Percentiles rank a stretch among this genome's conserved stretches.
Evolutionary conservation across 2,329 filamentous ascomycete genomes (phyloP).

Genomic region (Lasiodiplodia citricola): DNA sequence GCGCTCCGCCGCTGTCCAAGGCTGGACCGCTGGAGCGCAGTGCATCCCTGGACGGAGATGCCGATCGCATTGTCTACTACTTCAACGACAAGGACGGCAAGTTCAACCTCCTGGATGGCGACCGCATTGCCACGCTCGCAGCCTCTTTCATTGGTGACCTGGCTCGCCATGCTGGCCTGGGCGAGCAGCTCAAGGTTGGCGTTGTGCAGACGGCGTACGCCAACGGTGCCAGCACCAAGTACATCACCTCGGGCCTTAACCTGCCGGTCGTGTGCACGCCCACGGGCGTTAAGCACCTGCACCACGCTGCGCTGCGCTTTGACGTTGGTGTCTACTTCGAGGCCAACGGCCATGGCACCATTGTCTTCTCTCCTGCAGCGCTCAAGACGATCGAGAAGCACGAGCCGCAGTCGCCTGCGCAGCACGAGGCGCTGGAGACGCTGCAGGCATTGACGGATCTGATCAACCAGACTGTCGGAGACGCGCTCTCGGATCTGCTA

Average conservation of each 20-base stretch:
- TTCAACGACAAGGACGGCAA: slow-evolving; percentile 80
- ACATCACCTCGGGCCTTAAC: slow-evolving; percentile 84
- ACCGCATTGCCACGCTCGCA: slow-evolving; percentile 93
- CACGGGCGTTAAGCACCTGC: slow-evolving; percentile 95
- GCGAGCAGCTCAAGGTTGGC: slow-evolving; percentile 83
- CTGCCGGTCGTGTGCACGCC: slow-evolving; percentile 91
- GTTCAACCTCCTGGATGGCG: slow-evolving; percentile 93
- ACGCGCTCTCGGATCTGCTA: slow-evolving; percentile 93
- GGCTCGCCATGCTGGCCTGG: slow-evolving; percentile 77
- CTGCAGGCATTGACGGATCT: slow-evolving; percentile 83
- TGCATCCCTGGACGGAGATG: slow-evolving; percentile 93
- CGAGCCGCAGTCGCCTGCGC: slow-evolving; percentile 86
- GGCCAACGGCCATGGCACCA: slow-evolving; percentile 96
- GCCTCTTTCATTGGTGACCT: slow-evolving; percentile 94
- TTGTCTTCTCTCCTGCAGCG: slow-evolving; percentile 88
- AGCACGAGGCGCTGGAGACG: slow-evolving; percentile 86
- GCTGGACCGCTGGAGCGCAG: slow-evolving; percentile 76
- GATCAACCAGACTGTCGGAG: slow-evolving; percentile 97
- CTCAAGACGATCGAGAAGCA: slow-evolving; percentile 77
- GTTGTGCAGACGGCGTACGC: slow-evolving; percentile 98
- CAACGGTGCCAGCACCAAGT: slow-evolving; percentile 92
- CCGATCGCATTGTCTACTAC: slow-evolving; percentile 95
- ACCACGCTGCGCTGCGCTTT: slow-evolving; percentile 93
- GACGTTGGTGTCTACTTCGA: slow-evolving; percentile 99
- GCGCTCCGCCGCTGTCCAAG: slow-evolving; percentile 82